Evolutionary conservation across 441 rosid species (phyloP), one percentile per base, ranked within the genome.

Genomic region (Gossypium laxum): DNA sequence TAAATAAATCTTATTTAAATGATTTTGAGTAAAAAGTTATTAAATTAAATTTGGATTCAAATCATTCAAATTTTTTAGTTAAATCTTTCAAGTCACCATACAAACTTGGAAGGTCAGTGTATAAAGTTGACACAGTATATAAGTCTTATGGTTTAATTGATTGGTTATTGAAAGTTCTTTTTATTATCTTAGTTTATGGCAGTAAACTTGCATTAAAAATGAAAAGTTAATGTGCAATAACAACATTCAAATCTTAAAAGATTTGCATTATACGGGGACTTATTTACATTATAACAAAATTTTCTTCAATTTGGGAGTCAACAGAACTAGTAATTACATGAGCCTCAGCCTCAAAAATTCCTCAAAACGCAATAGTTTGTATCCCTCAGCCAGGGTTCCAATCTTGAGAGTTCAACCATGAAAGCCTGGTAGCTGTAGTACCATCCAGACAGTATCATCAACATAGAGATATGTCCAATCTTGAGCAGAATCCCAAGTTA

Each of bases 371-470:
- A 19, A 11, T 43, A 64, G 17, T 41, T 43, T 64, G 32, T 15
- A 12, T 52, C 70, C 38, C 69, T 24, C 41, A 47, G 50, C 41
- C 41, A 62, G 51, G 51, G 67, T 62, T 62, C 67, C 51, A 38
- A 62, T 14, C 26, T 66, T n/a, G 69, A 24, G 69, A 21, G 34
- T 34, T 3, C 66, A 32, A 61, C n/a, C 24, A 15, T 61, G 66
- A 4, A 32, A 15, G 19, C 43, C 45, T 14, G 19, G 32, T 59
- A 4, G 45, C 65, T 59, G 32, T 14, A 14, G 65, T 12, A 7
- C 5, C 51, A 8, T 38, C 28, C 18, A 64, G 19, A 43, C 11
- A 19, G 12, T 63, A 21, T 12, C 69, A 21, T 64, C 57, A 6
- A 28, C 24, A 26, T 15, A 47, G 21, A 18, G 10, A 66, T 6